Base-by-base conservation (phyloP, 2,329 filamentous ascomycete species). In the Monosporascus sp. region DNA sequence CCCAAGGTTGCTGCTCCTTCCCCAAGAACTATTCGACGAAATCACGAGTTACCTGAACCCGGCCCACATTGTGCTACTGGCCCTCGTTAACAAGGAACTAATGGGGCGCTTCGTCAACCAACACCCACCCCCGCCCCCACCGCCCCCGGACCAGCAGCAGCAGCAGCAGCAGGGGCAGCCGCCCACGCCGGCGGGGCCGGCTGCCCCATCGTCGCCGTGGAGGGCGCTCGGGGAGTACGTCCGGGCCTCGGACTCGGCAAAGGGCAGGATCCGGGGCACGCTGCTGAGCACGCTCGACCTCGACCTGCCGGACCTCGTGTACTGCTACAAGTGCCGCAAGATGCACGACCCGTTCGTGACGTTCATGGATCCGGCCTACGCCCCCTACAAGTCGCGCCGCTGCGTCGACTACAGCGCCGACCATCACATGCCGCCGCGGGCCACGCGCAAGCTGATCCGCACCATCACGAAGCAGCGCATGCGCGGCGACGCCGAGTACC, bases 71-170 rank as follows among this genome's bases (percentile, higher is more conserved):
- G 55, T 55, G 16, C 19, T 59, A 5, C 56, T 64, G n/a, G 59
- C 62, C 16, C 57, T 64, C n/a, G 56, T 60, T 36, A 64, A 63
- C 50, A 64, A 64, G 54, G 60, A 64, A 44, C 51, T 64, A 3
- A 52, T 63, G 48, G 19, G 17, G 6, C 60, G 61, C 6, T 64
- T 64, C 51, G 49, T 59, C 49, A 48, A 31, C 31, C 54, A 9
- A 53, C 54, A 26, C 14, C 20, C 11, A 46, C 8, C 36, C 22
- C 51, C 16, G 43, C 50, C 2, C 43, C 58, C 19, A 1, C 51
- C 14, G 44, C 37, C 2, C 40, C 52, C 7, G 46, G 53, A 11
- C 44, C 50, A 20, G 36, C 44, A 16, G 50, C 50, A 27, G 41
- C 50, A 20, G 36, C 44, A 16, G 50, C 50, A 27, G 41, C 50